Base-by-base conservation (phyloP, 2,329 filamentous ascomycete genomes). In the Cylindrodendrum hubeiense region DNA sequence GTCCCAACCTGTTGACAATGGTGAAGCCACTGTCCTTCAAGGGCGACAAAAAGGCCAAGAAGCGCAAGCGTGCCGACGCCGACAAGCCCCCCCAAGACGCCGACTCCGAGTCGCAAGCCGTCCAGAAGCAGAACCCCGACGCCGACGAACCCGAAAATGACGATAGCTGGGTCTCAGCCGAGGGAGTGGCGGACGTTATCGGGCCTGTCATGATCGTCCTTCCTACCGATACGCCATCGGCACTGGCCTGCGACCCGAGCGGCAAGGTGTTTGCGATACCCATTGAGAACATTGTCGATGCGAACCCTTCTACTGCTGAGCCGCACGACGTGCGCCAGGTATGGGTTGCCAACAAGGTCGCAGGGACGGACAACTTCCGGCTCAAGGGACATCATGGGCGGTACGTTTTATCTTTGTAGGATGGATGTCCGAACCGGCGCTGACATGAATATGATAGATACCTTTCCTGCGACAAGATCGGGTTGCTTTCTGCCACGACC, bases 261-360 rank as follows among this genome's bases (percentile, higher is more conserved):
- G 96, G 96, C 64, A 93, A 92, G 76, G 91, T 98, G 17, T 99
- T 97, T 79, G 86, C 93, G 5, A 90, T 92, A 71, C 83, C 86
- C 15, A 83, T 99, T 53, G 94, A 97, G 83, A 98, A 98, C 77
- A 91, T 97, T 37, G 87, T 97, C 65, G 95, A 98, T 62, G 90
- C 85, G 26, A 92, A 97, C 76, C 88, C 93, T 3, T 79, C 86
- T n/a, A 97, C 90, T 5, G 94, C 95, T 9, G 96, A 99, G 81
- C 96, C 96, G 53, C 95, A 98, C 79, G 95, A 98, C 78, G 95
- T 98, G 65, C 86, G 95, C 66, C 95, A 98, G 82, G 96, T 99
- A 17, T 99, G 95, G 93, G 89, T 98, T 69, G 94, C 93, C 65
- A 97, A 92, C 72, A 88, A 87, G 70, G 91, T 98, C 13, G 88